Evolutionary conservation across 768 basidiomycete genomes (phyloP).

Genomic region (Lyophyllum atratum): DNA sequence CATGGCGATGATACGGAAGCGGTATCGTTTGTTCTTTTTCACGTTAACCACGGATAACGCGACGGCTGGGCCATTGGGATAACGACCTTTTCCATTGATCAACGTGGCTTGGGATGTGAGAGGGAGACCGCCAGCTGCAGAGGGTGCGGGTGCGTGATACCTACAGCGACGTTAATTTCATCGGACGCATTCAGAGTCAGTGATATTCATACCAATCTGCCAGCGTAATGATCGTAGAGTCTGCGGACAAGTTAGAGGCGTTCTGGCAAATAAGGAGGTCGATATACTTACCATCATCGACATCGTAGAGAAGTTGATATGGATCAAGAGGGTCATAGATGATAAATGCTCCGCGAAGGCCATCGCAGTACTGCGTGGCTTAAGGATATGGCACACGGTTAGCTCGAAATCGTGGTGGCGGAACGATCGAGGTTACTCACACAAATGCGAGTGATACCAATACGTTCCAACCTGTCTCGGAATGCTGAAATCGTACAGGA

Average conservation of each 20-base stretch:
- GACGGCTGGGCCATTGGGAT: constrained; percentile 19
- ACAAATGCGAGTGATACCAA: constrained; percentile 18
- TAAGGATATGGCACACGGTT: constrained; percentile 23
- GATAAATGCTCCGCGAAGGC: constrained; percentile 35
- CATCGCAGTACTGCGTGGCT: constrained; percentile 43
- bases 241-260: constrained; percentile 17
- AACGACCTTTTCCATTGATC: constrained; percentile 45
- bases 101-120: constrained; percentile 16
- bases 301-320: constrained; percentile 25
- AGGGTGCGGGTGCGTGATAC: constrained; percentile 18
- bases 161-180: neutral
- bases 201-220: constrained; percentile 34
- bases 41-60: constrained; percentile 38
- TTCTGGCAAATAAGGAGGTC: constrained; percentile 28
- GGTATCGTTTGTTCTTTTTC: constrained; percentile 31
- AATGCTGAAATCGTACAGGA: constrained; percentile 34
- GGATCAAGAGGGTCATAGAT: constrained; percentile 40
- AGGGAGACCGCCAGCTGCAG: neutral
- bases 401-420: constrained; percentile 36
- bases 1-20: constrained; percentile 35
- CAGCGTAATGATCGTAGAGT: constrained; percentile 43
- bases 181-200: constrained; percentile 11
- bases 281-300: constrained; percentile 23
- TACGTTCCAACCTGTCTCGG: constrained; percentile 32
- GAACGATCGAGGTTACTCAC: constrained; percentile 2